A percentile compares a stretch with the other conserved stretches of the same genome.
Conservation (phyloP, 345 rosid genomes). For the Hevea brasiliensis region DNA sequence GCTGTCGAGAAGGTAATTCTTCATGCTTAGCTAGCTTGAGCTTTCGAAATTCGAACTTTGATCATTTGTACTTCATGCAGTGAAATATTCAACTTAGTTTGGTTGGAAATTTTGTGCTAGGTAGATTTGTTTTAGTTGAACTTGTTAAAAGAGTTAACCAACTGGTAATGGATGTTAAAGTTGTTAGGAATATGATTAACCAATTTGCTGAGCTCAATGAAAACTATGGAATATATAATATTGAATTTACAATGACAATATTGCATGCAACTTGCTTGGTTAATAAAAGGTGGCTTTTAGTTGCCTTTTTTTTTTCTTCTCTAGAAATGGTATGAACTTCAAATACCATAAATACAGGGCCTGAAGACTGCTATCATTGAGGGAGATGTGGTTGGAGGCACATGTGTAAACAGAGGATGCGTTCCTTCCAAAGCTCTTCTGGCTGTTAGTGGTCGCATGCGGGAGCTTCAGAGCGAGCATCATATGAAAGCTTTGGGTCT, state of each 20-base stretch:
- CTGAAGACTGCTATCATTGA: slow-evolving; percentile 93
- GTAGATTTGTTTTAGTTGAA: too few species aligned
- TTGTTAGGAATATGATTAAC: background rate
- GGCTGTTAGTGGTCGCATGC: slow-evolving; percentile 97
- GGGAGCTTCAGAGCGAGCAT: slow-evolving; percentile 90
- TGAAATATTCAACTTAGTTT: background rate
- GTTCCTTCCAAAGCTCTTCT: slow-evolving; percentile 98
- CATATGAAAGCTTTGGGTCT: slow-evolving; percentile 94
- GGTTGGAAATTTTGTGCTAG: too few species aligned
- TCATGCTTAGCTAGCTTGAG: background rate
- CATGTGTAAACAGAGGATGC: slow-evolving; percentile 98
- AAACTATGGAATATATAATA: background rate
- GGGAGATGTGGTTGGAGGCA: slow-evolving; percentile 98
- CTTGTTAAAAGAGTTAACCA: background rate
- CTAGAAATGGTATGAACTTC: background rate
- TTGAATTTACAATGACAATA: background rate
- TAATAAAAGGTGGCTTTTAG: background rate
- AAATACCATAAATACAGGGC: slow-evolving; percentile 45
- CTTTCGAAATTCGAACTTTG: background rate
- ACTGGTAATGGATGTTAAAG: background rate
- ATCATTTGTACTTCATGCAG: background rate
- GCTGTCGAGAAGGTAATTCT: slow-evolving; percentile 81
- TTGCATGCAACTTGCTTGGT: background rate
- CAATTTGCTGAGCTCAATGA: background rate
- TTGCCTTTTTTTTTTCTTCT: background rate